Evolutionary conservation across 305 asterid species (phyloP).

Genomic region (Euphrasia arctica): DNA sequence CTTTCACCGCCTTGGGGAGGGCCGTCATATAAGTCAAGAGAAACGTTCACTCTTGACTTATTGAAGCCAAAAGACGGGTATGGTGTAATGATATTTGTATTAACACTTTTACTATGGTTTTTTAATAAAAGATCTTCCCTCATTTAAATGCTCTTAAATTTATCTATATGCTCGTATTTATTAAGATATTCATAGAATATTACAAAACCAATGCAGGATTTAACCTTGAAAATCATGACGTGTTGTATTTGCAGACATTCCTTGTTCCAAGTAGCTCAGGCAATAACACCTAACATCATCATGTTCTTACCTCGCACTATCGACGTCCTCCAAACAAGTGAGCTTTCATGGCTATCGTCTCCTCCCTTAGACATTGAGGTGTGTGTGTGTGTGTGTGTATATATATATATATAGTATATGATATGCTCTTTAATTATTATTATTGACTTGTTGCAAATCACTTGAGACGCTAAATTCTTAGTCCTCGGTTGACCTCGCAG

Average conservation of each 20-base stretch:
- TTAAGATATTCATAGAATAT: background rate
- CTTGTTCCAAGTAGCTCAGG: conserved; percentile 67
- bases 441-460: background rate
- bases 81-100: conserved; percentile 24
- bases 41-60: conserved; percentile 57
- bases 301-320: conserved; percentile 79
- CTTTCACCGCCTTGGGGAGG: conserved; percentile 99
- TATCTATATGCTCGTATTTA: conserved; percentile 2
- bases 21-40: conserved; percentile 56
- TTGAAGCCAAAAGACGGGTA: conserved; percentile 90
- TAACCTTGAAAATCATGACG: too few relatives aligned
- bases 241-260: conserved; percentile 50
- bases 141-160: background rate
- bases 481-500: conserved; percentile 33
- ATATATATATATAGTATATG: background rate
- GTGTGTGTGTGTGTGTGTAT: background rate
- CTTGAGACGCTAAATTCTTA: background rate
- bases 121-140: background rate
- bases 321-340: conserved; percentile 62
- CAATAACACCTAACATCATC: conserved; percentile 68
- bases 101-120: background rate
- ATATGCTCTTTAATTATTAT: background rate
- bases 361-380: conserved; percentile 80
- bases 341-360: conserved; percentile 82
- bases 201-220: background rate